These are phyloP conservation scores for Rhodotorula kratochvilovae DNA, from an alignment of 768 basidiomycete species.

Conservation along the genomic window DNA sequence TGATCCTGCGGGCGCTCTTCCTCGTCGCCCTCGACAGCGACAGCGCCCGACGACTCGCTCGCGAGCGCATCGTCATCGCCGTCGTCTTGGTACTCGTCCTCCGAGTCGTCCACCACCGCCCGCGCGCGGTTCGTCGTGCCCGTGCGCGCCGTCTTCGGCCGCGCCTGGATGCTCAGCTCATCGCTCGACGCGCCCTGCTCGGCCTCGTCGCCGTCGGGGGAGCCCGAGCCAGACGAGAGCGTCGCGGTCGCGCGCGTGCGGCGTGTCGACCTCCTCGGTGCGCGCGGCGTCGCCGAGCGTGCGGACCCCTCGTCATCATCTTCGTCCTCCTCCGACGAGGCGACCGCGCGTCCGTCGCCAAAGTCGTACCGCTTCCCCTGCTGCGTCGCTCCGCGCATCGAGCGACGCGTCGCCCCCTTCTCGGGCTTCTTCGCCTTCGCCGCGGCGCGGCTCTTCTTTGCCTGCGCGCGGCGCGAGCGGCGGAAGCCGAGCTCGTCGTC, in stretches of 20 bases:
- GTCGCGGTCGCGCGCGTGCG: neutral
- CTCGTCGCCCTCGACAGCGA: neutral
- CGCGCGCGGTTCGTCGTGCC: neutral
- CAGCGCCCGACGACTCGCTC: neutral
- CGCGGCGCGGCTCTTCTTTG: neutral
- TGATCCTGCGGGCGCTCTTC: slow-evolving; percentile 12
- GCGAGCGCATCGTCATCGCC: neutral
- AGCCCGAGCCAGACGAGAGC: neutral
- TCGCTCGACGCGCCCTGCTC: neutral
- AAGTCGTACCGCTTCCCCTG: slow-evolving; percentile 10
- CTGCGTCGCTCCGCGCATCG: neutral
- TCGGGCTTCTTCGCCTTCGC: neutral
- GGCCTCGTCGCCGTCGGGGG: neutral
- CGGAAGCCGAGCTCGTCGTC: slow-evolving; percentile 6
- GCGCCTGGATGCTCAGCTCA: slow-evolving; percentile 1
- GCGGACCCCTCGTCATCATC: neutral
- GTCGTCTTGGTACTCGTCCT: neutral
- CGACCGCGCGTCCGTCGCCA: neutral
- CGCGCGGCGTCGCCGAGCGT: neutral
- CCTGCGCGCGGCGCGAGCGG: neutral
- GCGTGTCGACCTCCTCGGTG: too few relatives aligned
- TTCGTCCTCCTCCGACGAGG: too few relatives aligned
- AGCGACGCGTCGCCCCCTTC: neutral
- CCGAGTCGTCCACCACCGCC: neutral
- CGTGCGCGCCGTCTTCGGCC: neutral